phyloP scores from a whole-genome alignment of 2,329 filamentous ascomycete species.

The Diplodia sapinea region DNA sequence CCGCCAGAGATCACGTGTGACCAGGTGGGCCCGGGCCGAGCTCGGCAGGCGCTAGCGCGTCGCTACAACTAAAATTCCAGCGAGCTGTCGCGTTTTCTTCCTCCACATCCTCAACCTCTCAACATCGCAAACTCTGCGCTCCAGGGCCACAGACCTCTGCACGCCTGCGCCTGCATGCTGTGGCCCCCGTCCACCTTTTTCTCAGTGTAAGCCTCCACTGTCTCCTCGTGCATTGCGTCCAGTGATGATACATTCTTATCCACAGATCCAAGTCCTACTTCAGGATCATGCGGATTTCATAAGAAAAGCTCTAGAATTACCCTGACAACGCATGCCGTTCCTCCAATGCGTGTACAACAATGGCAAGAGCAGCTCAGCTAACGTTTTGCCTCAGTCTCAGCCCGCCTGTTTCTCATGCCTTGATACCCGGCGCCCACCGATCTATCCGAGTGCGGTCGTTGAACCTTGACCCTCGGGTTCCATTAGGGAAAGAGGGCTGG shows the following conservation, averaged over 20 bases:
- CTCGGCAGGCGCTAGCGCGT: conserved; percentile 17
- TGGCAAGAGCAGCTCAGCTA: not conserved
- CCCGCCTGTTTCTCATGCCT: not conserved
- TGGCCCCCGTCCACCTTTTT: not conserved
- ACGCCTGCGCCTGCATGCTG: not conserved
- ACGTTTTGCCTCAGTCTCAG: not conserved
- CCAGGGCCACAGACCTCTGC: not conserved
- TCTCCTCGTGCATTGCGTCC: not conserved
- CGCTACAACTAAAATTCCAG: conserved; percentile 22
- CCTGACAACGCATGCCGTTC: conserved; percentile 51
- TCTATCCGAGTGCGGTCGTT: not conserved
- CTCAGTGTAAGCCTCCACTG: conserved; percentile 15
- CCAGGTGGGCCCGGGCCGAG: not conserved
- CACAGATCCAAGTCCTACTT: conserved; percentile 58
- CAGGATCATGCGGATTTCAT: conserved; percentile 57
- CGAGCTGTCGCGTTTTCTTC: conserved; percentile 1
- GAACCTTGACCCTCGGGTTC: not conserved
- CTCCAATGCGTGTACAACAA: not conserved
- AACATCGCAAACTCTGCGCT: conserved; percentile 8
- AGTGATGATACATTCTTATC: conserved; percentile 31
- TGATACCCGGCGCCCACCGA: not conserved
- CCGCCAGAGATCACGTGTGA: not conserved
- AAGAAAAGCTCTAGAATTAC: conserved; percentile 61
- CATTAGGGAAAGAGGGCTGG: not conserved
- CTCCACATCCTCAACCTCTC: conserved; percentile 7